Base-by-base conservation (phyloP, 257 asterid species). In the Haberlea rhodopensis region DNA sequence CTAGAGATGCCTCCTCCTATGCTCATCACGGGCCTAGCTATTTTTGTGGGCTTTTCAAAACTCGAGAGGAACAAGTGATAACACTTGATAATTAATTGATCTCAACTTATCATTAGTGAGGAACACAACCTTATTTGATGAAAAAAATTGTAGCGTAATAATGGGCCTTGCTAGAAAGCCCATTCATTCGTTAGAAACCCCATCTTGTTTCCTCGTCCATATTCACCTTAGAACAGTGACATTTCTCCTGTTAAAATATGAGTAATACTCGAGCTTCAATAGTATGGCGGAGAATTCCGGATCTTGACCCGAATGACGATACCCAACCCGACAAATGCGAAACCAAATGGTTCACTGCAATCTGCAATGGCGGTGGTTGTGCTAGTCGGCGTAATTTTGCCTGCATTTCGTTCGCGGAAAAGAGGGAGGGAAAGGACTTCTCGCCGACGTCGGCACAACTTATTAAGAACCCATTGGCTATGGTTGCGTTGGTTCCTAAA, bases 401-500 rank as follows among this genome's bases (percentile, higher is more conserved):
- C 1, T 79, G 76, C 25, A 48, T 82, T 27, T 74, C 87, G 8
- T 6, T 69, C 63, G 71, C 71, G 37, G 81, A 74, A 13, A 82
- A 72, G 73, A 53, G 72, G 2, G 79, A 58, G 26, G 75, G 60
- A 45, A 73, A 67, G 15, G 76, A 59, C n/a, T 70, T 73, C 23
- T 65, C 53, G 24, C 82, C 87, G 8, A 68, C 82, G 15, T 5
- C 56, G 25, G 53, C 77, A 22, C 87, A 82, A 74, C 66, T 82
- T 1, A 9, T 74, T 2, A 76, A 77, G 24, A 74, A 77, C 43
- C 87, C 87, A 0, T 67, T 82, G 55, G 83, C 85, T 19, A 37
- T 72, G 58, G 57, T 73, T 21, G 82, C 87, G 49, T 66, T 79
- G 82, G 76, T 77, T 48, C 85, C 87, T 19, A 72, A 60, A 58